Evolutionary conservation across 805 yeast species (phyloP), one percentile per base, ranked within the genome.

Genomic region (Candida adriatica): DNA sequence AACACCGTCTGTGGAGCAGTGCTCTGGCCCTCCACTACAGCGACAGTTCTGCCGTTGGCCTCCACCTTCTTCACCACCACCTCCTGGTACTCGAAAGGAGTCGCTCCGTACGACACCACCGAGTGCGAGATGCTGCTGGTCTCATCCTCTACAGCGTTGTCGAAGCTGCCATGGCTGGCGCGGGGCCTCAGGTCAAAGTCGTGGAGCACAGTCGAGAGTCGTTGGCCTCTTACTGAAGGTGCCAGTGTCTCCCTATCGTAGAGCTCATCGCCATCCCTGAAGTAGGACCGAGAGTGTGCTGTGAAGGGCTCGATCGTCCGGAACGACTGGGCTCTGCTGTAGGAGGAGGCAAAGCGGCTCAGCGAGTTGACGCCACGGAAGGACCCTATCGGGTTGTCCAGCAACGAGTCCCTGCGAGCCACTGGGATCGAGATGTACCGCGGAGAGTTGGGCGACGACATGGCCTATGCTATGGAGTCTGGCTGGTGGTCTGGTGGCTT

Each of bases 11-110:
- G 94, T 2, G 83, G 75, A 0, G 75, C 78, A 0, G 92, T 83
- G 4, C 94, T 82, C 53, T 81, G 86, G 24, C 95, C 94, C 2
- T 80, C 82, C 30, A 80, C 60, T 38, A 82, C 75, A 3, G 88
- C 79, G 25, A 80, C 69, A 4, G 77, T 61, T 35, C 75, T 72
- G 6, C 94, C 94, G 42, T 78, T 77, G 34, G 77, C 80, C 50
- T 83, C 92, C 15, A 83, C 72, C 48, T 71, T 73, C 46, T 72
- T 73, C 35, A 79, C 53, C 29, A 70, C 65, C 32, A 79, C 51
- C 29, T 64, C 67, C 6, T 59, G 56, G n/a, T 66, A 48, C 29
- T 69, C 69, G 26, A 49, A 49, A 25, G 42, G 62, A 24, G 40
- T 42, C 8, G 57, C 56, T 13, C 58, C 59, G 31, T 50, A 52